Conservation (phyloP, 1,284 basidiomycete species). For the Microbotryomycetes sp. region DNA sequence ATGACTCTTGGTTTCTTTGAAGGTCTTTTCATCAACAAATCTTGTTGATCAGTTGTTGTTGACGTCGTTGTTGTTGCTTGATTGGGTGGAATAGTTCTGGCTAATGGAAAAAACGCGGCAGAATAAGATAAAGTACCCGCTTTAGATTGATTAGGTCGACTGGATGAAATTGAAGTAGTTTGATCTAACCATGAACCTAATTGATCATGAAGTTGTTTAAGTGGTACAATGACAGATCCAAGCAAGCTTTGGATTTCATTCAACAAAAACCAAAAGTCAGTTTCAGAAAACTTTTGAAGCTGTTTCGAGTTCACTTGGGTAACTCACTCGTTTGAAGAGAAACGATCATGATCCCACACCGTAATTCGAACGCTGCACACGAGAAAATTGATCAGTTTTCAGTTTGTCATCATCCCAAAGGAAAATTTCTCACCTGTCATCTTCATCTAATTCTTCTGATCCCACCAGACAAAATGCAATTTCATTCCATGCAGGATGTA, state of each 20-base stretch:
- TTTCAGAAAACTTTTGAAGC: too few relatives aligned
- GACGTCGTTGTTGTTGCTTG: background rate
- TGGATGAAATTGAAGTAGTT: background rate
- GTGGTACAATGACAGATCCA: constrained; percentile 9
- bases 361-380: constrained; percentile 6
- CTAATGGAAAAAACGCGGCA: constrained; percentile 4
- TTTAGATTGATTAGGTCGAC: background rate
- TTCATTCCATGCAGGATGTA: constrained; percentile 21
- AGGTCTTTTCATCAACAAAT: background rate
- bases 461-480: constrained; percentile 4
- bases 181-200: constrained; percentile 9
- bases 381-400: background rate
- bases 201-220: background rate
- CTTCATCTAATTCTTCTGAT: background rate
- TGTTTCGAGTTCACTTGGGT: too few relatives aligned
- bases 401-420: too few relatives aligned
- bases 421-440: background rate
- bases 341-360: constrained; percentile 10
- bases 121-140: background rate
- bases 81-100: background rate
- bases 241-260: background rate
- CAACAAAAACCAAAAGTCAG: background rate
- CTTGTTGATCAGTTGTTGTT: too few relatives aligned
- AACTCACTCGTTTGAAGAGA: constrained; percentile 8
- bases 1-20: background rate